Conservation (phyloP, 768 basidiomycete genomes). For the Leccinum rimulosum region DNA sequence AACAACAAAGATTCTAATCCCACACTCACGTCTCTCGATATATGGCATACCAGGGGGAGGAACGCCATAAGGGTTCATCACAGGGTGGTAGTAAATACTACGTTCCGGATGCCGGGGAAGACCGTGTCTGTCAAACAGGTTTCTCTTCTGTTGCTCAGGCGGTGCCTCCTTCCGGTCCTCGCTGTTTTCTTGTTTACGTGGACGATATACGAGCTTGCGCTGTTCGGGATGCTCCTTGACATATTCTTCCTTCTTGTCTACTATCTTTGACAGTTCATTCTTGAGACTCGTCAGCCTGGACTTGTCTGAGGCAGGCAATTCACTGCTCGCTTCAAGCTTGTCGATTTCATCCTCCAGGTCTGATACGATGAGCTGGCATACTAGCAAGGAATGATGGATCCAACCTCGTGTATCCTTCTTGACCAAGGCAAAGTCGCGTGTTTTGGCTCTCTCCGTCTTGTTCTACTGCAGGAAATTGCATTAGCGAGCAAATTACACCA, state of each 20-base stretch:
- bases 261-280: slow-evolving; percentile 74
- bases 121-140: slow-evolving; percentile 79
- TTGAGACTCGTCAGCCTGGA: slow-evolving; percentile 71
- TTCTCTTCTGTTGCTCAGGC: slow-evolving; percentile 49
- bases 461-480: slow-evolving; percentile 63
- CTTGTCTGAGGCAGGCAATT: slow-evolving; percentile 50
- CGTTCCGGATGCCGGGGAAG: slow-evolving; percentile 88
- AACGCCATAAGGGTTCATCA: slow-evolving; percentile 92
- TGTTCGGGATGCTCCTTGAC: slow-evolving; percentile 93
- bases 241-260: slow-evolving; percentile 88
- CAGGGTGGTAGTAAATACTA: slow-evolving; percentile 88
- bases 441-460: slow-evolving; percentile 78
- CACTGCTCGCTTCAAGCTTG: slow-evolving; percentile 52
- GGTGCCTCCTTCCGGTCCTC: slow-evolving; percentile 42
- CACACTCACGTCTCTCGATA: slow-evolving; percentile 72
- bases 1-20: neutral
- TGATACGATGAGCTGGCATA: slow-evolving; percentile 29
- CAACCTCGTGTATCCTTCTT: slow-evolving; percentile 91
- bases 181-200: slow-evolving; percentile 43
- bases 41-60: slow-evolving; percentile 99
- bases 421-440: slow-evolving; percentile 84
- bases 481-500: slow-evolving; percentile 16
- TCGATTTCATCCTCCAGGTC: slow-evolving; percentile 82
- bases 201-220: slow-evolving; percentile 74
- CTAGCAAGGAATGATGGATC: slow-evolving; percentile 10